Evolutionary conservation across 192 early-diverging fungal genomes (phyloP), one percentile per base, ranked within the genome.

Genomic region (Ramicandelaber brevisporus): DNA sequence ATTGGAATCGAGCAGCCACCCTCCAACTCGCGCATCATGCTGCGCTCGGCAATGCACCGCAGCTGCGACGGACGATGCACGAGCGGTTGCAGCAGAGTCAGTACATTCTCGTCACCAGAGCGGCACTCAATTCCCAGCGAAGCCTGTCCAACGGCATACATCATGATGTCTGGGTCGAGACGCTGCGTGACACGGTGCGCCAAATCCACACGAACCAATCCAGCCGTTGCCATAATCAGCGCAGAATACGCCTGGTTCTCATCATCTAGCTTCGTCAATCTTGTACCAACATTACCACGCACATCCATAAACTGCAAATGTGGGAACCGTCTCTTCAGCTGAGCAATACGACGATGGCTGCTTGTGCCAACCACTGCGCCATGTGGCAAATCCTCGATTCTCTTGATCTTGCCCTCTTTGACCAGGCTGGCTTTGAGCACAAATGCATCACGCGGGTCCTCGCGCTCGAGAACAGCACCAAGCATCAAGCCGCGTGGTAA

Each of bases 1-100:
- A 93, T 70, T 3, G 90, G 87, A 25, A 96, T 85, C 28, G 67
- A 76, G 57, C 90, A 96, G 2, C 90, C 90, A 20, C 90, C 90
- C 54, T 97, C 83, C 14, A 97, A 50, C 17, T 47, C 58, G 14
- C 73, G 61, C 83, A 90, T 85, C 38, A 88, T 60, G 20, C 68
- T 53, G 8, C 85, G 78, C 43, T 97, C 87, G 6, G 76, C 70
- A 20, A 59, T 42, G 32, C 80, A 85, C 24, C 61, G 43, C 14
- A 85, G 29, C 17, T 67, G 44, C 0, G 82, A 68, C 4, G 45
- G 46, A 20, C 37, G 11, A 36, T 87, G 67, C 20, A 78, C 63
- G 11, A 96, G 62, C 9, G 55, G 46, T 2, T 37, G 41, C n/a
- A 86, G 40, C 12, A 84, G 16, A 14, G 36, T 30, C 9, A 48